Evolutionary conservation across 805 yeast genomes (phyloP).

Genomic region (Sugiyamaella valdiviana): DNA sequence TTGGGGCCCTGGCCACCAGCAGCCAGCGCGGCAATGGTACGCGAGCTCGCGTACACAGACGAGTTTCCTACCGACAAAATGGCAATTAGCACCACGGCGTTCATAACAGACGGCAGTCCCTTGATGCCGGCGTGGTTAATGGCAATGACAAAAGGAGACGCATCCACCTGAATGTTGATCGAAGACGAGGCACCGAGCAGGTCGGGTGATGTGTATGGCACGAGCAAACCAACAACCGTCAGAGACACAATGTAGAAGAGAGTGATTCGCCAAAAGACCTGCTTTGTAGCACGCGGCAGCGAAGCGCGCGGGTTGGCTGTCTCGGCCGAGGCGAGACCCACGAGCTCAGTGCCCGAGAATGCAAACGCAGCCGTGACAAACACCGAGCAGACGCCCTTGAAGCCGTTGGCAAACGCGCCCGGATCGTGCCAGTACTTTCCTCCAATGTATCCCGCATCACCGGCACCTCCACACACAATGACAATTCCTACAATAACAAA

Average conservation of each 20-base stretch:
- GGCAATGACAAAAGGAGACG: constrained; percentile 69
- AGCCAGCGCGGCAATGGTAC: constrained; percentile 60
- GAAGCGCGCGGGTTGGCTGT: constrained; percentile 57
- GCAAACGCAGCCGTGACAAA: constrained; percentile 69
- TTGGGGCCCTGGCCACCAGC: constrained; percentile 55
- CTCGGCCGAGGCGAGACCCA: constrained; percentile 68
- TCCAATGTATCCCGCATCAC: constrained; percentile 48
- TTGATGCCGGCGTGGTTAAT: constrained; percentile 55
- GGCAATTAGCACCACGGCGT: constrained; percentile 58
- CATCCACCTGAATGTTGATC: constrained; percentile 44
- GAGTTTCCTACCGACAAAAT: constrained; percentile 65
- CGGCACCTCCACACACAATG: constrained; percentile 49
- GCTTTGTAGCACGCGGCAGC: constrained; percentile 65
- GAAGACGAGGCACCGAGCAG: constrained; percentile 40
- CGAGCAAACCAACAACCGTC: constrained; percentile 56
- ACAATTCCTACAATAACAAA: constrained; percentile 57
- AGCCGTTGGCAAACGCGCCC: constrained; percentile 66
- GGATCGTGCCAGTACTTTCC: constrained; percentile 55
- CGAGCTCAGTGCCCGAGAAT: constrained; percentile 65
- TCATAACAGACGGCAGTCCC: constrained; percentile 63
- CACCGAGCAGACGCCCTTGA: constrained; percentile 61
- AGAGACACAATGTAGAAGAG: constrained; percentile 55
- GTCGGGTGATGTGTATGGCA: constrained; percentile 50
- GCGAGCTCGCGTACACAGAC: constrained; percentile 57
- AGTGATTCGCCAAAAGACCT: constrained; percentile 70